Percentiles rank a stretch among this genome's conserved stretches.
phyloP scores from a whole-genome alignment of 2,329 filamentous ascomycete genomes.

The Monilinia aucupariae region DNA sequence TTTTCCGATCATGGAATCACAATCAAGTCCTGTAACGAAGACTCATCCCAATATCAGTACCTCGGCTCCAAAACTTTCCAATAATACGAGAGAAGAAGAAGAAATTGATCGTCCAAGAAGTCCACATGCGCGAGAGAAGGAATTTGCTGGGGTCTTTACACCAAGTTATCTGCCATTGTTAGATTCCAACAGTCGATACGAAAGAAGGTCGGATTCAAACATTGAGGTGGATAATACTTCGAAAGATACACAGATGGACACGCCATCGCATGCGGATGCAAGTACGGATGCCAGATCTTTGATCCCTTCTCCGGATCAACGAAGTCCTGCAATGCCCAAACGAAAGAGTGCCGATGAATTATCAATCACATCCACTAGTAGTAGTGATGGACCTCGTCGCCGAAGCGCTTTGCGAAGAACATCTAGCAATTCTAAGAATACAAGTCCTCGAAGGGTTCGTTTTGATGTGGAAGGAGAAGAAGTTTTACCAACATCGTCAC shows the following conservation, averaged over 20 bases:
- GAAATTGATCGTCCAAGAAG: constrained; percentile 39
- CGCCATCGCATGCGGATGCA: constrained; percentile 23
- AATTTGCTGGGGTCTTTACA: constrained; percentile 58
- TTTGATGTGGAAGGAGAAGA: constrained; percentile 57
- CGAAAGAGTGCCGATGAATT: constrained; percentile 34
- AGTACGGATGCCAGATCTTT: constrained; percentile 27
- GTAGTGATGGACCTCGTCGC: constrained; percentile 46
- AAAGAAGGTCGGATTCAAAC: constrained; percentile 16
- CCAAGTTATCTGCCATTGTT: constrained; percentile 58
- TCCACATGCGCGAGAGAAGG: constrained; percentile 51
- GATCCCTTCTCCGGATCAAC: constrained; percentile 23
- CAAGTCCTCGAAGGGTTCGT: constrained; percentile 56
- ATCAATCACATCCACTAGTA: constrained; percentile 49
- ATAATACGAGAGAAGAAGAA: constrained; percentile 1
- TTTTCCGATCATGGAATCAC: neutral
- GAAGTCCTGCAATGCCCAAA: constrained; percentile 26
- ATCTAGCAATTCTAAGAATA: constrained; percentile 44
- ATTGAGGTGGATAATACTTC: constrained; percentile 12
- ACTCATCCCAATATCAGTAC: neutral
- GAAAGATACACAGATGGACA: constrained; percentile 24
- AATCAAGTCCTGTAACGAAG: neutral
- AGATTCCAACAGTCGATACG: constrained; percentile 38
- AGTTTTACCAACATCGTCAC: constrained; percentile 55
- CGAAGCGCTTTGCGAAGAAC: constrained; percentile 55
- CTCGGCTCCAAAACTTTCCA: neutral